Evolutionary conservation across 2,329 filamentous ascomycete species (phyloP).

Genomic region (Tolypocladium endophyticum): DNA sequence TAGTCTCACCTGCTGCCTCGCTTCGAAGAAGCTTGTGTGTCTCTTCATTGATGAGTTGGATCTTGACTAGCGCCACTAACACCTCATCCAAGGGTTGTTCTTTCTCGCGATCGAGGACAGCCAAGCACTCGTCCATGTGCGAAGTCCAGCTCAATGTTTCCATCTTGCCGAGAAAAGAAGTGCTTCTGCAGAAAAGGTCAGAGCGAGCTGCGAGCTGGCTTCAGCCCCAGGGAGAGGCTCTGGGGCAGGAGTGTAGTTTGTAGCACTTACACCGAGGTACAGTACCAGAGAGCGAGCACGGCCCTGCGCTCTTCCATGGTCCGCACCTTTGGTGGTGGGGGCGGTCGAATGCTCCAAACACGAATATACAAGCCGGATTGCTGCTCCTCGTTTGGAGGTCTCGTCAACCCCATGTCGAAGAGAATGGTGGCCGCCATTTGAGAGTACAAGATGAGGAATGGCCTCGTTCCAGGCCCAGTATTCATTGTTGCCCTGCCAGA

Average conservation of each 20-base stretch:
- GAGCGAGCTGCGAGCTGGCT: background rate
- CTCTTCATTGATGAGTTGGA: constrained; percentile 30
- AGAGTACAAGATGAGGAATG: constrained; percentile 31
- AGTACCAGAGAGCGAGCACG: constrained; percentile 34
- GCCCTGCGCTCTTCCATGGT: constrained; percentile 40
- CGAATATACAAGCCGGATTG: constrained; percentile 25
- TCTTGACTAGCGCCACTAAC: constrained; percentile 24
- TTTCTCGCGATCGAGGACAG: constrained; percentile 29
- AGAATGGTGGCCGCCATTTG: constrained; percentile 32
- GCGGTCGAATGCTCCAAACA: constrained; percentile 15
- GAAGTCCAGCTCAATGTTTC: constrained; percentile 46
- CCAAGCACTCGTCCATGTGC: constrained; percentile 47
- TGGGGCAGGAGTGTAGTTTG: too few species aligned
- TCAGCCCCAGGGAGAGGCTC: too few species aligned
- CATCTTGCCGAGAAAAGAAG: constrained; percentile 31
- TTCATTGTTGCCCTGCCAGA: constrained; percentile 25
- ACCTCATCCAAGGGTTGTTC: constrained; percentile 39
- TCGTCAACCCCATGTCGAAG: constrained; percentile 35
- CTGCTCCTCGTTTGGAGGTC: constrained; percentile 23
- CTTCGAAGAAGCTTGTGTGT: constrained; percentile 19
- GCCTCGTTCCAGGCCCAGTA: constrained; percentile 24
- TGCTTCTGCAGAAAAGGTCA: constrained; percentile 13
- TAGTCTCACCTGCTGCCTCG: constrained; percentile 16
- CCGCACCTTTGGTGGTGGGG: constrained; percentile 18
- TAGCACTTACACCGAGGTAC: constrained; percentile 22